Evolutionary conservation across 768 basidiomycete genomes (phyloP).

Genomic region (Auriscalpium vulgare): DNA sequence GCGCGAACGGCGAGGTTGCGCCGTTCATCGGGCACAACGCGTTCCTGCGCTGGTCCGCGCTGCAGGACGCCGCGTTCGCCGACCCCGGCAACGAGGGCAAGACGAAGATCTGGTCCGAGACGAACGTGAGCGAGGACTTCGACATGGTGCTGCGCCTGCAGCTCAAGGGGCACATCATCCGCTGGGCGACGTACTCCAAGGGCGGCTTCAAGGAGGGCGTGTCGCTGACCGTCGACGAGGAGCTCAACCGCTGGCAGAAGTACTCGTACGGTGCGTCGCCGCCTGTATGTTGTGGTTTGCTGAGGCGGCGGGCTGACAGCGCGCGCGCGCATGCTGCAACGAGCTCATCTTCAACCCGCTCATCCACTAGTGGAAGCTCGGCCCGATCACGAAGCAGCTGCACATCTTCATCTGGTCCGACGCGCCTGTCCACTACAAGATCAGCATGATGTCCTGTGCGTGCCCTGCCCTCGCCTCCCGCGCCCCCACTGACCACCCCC

Average conservation of each 20-base stretch:
- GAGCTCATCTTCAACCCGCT: constrained; percentile 84
- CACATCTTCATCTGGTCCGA: constrained; percentile 68
- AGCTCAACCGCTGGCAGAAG: constrained; percentile 90
- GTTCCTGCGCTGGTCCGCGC: constrained; percentile 82
- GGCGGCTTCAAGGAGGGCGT: constrained; percentile 91
- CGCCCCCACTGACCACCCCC: not conserved
- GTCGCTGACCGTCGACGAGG: constrained; percentile 81
- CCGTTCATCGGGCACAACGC: constrained; percentile 87
- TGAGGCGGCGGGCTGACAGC: constrained; percentile 1
- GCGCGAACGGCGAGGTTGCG: constrained; percentile 74
- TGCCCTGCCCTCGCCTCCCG: not conserved
- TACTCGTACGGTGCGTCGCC: constrained; percentile 57
- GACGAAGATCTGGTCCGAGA: constrained; percentile 74
- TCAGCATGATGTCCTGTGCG: constrained; percentile 71
- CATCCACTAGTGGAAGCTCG: constrained; percentile 64
- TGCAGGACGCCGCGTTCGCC: constrained; percentile 77
- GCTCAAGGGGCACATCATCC: constrained; percentile 62
- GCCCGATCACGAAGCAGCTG: constrained; percentile 79
- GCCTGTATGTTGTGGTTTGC: not conserved
- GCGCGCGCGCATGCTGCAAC: constrained; percentile 48
- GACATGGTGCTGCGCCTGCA: constrained; percentile 69
- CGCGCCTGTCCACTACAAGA: constrained; percentile 78
- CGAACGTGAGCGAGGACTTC: constrained; percentile 78
- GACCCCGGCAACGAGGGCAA: constrained; percentile 54
- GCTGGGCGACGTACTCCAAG: constrained; percentile 80